Conservation (phyloP, 83 land plant genomes). For the Larix sibirica region DNA sequence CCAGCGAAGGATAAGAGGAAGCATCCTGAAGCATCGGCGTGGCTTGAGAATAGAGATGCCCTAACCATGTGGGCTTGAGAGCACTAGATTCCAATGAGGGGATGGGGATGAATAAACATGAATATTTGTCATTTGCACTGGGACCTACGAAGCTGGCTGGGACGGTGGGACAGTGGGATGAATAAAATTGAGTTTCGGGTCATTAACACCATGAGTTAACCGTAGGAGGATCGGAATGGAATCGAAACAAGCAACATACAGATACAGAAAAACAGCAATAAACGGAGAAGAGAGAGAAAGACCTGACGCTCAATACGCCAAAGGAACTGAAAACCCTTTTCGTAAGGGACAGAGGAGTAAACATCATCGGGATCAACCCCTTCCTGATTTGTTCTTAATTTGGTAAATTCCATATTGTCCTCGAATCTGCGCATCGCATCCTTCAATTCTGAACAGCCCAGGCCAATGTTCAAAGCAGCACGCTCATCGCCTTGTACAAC, state of each 20-base stretch:
- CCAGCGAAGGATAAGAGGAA: too few species aligned
- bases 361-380: constrained; percentile 90
- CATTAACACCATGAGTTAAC: not conserved
- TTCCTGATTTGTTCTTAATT: constrained; percentile 78
- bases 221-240: not conserved
- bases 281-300: not conserved
- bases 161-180: not conserved
- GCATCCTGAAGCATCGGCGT: too few species aligned
- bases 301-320: constrained; percentile 89
- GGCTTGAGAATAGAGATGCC: too few species aligned
- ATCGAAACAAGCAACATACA: not conserved
- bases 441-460: constrained; percentile 78
- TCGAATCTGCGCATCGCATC: constrained; percentile 85
- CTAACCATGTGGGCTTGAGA: too few species aligned
- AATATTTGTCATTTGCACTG: not conserved
- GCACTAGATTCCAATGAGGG: not conserved
- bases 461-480: constrained; percentile 74
- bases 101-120: not conserved
- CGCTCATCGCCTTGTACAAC: constrained; percentile 77
- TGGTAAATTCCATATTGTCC: constrained; percentile 85
- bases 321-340: constrained; percentile 91
- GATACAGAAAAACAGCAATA: not conserved
- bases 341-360: constrained; percentile 87
- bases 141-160: not conserved
- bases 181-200: not conserved